phyloP scores from a whole-genome alignment of 2,329 filamentous ascomycete species.

The Diaporthe eres region DNA sequence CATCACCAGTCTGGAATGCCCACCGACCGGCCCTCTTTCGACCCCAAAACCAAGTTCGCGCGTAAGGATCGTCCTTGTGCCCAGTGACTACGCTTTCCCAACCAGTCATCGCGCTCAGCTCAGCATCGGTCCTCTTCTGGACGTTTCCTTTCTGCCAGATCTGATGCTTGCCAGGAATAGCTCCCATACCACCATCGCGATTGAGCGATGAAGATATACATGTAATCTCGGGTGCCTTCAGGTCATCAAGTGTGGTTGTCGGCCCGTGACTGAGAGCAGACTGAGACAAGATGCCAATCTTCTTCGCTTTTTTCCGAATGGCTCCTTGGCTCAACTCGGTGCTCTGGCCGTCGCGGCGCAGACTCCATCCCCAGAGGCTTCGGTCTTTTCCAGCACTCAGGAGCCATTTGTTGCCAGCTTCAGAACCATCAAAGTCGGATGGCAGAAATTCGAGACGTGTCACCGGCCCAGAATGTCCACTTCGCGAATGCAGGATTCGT shows the following conservation, averaged over 20 bases:
- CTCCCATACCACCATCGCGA: constrained; percentile 93
- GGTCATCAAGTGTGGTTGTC: constrained; percentile 76
- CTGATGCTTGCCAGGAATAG: constrained; percentile 80
- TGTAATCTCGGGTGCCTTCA: constrained; percentile 93
- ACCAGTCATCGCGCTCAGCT: constrained; percentile 83
- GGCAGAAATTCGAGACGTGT: constrained; percentile 88
- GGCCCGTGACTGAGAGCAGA: constrained; percentile 70
- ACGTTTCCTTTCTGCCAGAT: constrained; percentile 86
- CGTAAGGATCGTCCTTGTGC: constrained; percentile 86
- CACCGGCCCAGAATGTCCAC: constrained; percentile 90
- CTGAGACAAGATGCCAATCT: constrained; percentile 78
- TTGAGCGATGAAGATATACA: constrained; percentile 93
- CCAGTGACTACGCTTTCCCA: constrained; percentile 98
- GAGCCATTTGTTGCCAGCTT: constrained; percentile 92
- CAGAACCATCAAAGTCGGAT: constrained; percentile 88
- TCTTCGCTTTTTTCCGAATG: constrained; percentile 90
- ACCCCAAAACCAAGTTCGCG: constrained; percentile 98
- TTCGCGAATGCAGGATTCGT: constrained; percentile 85
- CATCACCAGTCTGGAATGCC: constrained; percentile 90
- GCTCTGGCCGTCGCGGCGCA: constrained; percentile 94
- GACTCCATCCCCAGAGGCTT: constrained; percentile 96
- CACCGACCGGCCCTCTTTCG: constrained; percentile 93
- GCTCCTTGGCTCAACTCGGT: constrained; percentile 93
- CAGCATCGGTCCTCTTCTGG: constrained; percentile 76
- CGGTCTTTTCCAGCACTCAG: constrained; percentile 90